Conservation (phyloP, 1,139 yeast species). For the Pneumocystis oryctolagi region DNA sequence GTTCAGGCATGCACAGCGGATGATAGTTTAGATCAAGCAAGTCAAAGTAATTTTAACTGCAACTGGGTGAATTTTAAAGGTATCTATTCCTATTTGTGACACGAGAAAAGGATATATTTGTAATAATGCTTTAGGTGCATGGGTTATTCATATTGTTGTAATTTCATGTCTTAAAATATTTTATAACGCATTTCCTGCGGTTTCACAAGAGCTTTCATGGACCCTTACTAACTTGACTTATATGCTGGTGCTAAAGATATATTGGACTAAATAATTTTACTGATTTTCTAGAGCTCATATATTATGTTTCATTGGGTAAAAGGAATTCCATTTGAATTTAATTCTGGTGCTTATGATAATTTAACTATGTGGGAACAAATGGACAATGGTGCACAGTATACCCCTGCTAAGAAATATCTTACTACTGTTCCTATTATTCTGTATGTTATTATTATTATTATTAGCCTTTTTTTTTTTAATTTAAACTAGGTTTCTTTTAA, state of each 20-base stretch:
- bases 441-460: conserved; percentile 7
- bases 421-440: conserved; percentile 80
- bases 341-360: conserved; percentile 89
- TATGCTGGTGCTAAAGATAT: conserved; percentile 32
- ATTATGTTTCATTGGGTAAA: conserved; percentile 93
- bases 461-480: not conserved
- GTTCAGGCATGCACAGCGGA: conserved; percentile 87
- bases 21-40: conserved; percentile 80
- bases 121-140: conserved; percentile 35
- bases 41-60: conserved; percentile 80
- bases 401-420: conserved; percentile 87
- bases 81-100: not conserved
- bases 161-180: conserved; percentile 58
- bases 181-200: conserved; percentile 61
- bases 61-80: conserved; percentile 93
- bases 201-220: conserved; percentile 80
- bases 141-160: conserved; percentile 81
- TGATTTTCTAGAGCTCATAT: conserved; percentile 46
- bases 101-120: not conserved
- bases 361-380: conserved; percentile 98
- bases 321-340: conserved; percentile 94
- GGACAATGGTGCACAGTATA: conserved; percentile 91
- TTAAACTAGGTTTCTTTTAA: conserved; percentile 40
- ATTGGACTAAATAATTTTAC: not conserved
- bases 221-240: conserved; percentile 81